phyloP scores from a whole-genome alignment of 805 yeast genomes.

The Starmerella sirachaensis region DNA sequence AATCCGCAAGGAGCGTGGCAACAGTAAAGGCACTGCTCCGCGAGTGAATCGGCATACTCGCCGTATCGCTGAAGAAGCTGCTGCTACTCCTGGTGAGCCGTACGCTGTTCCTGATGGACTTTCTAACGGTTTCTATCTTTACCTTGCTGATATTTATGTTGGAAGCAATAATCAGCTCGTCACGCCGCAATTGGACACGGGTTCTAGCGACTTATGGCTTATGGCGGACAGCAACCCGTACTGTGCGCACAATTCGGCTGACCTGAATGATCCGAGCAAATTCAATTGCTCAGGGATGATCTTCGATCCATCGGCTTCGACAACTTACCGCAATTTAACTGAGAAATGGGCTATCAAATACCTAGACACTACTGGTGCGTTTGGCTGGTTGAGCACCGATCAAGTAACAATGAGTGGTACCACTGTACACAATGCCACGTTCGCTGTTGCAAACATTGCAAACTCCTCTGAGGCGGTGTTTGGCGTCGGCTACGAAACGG shows the following conservation, averaged over 20 bases:
- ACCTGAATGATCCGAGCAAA: background rate
- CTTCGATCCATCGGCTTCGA: conserved; percentile 23
- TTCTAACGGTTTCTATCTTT: conserved; percentile 21
- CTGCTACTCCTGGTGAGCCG: background rate
- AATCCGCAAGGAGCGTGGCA: conserved; percentile 3
- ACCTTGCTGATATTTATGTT: conserved; percentile 29
- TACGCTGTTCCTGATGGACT: conserved; percentile 19
- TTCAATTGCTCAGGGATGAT: conserved; percentile 21
- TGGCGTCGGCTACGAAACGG: conserved; percentile 29
- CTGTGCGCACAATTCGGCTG: conserved; percentile 1
- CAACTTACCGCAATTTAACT: conserved; percentile 20
- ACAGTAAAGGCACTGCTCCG: background rate
- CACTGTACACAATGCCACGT: conserved; percentile 38
- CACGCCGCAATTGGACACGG: conserved; percentile 51
- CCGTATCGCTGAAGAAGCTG: background rate
- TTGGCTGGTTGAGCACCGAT: conserved; percentile 49
- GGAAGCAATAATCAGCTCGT: conserved; percentile 48
- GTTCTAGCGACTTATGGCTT: conserved; percentile 60
- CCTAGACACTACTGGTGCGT: conserved; percentile 35
- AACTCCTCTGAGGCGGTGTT: conserved; percentile 55
- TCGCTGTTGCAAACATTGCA: conserved; percentile 60
- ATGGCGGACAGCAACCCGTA: conserved; percentile 15
- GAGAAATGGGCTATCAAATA: conserved; percentile 32
- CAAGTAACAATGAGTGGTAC: conserved; percentile 38
- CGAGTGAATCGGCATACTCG: conserved; percentile 2